Evolutionary conservation across 1,284 basidiomycete genomes (phyloP).

Genomic region (Rugosomyces carneus): DNA sequence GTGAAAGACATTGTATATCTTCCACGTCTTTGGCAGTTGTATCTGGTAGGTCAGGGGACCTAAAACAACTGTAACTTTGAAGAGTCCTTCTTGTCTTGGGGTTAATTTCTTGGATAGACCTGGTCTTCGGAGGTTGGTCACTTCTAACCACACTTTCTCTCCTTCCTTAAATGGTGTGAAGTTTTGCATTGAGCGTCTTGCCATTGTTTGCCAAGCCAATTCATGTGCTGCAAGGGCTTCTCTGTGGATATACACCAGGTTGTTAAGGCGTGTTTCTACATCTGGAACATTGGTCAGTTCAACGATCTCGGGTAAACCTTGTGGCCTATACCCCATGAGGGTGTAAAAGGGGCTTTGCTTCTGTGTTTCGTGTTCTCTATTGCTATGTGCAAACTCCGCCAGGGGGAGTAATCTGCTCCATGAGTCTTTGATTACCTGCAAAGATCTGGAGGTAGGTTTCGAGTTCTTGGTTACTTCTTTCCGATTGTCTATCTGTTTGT

Average conservation of each 20-base stretch:
- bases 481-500: slow-evolving; percentile 30
- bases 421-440: neutral
- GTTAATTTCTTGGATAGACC: neutral
- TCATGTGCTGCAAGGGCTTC: neutral
- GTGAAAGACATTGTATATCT: neutral
- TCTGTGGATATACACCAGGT: neutral
- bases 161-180: neutral
- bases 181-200: neutral
- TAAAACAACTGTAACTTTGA: neutral
- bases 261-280: neutral
- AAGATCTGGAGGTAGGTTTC: slow-evolving; percentile 14
- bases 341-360: neutral
- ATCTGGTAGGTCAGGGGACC: neutral
- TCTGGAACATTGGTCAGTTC: neutral
- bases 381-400: neutral
- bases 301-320: neutral
- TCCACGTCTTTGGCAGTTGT: neutral
- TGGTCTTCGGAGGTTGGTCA: neutral
- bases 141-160: neutral
- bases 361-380: neutral
- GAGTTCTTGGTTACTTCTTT: slow-evolving; percentile 31
- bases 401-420: neutral
- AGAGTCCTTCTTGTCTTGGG: neutral
- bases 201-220: neutral
- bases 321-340: neutral